A percentile compares a stretch with the other conserved stretches of the same genome.
These are phyloP conservation scores for Cladosporium sp. DNA, from an alignment of 2,329 filamentous ascomycete species.

Conservation along the genomic window DNA sequence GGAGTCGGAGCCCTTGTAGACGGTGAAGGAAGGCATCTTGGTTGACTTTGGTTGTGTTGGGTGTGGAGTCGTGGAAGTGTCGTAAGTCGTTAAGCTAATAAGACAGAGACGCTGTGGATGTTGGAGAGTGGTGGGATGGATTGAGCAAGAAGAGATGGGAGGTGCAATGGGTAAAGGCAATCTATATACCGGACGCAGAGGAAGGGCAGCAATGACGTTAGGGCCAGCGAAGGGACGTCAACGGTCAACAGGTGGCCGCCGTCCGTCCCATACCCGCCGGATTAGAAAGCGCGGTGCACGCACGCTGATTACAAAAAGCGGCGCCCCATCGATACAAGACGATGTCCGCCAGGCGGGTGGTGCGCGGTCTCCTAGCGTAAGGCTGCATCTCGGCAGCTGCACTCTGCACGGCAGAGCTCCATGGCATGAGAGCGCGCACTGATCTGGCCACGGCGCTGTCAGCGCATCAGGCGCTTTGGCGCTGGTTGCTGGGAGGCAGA, in stretches of 20 bases:
- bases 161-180: background rate
- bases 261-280: background rate
- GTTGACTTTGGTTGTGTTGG: background rate
- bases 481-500: too few species aligned
- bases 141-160: background rate
- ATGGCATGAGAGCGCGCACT: background rate
- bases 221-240: background rate
- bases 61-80: background rate
- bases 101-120: background rate
- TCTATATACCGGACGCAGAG: constrained; percentile 4
- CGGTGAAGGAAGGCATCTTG: constrained; percentile 46
- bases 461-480: too few species aligned
- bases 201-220: constrained; percentile 5
- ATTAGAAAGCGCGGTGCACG: constrained; percentile 4
- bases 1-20: constrained; percentile 56
- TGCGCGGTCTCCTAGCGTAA: constrained; percentile 5
- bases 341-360: background rate
- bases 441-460: too few species aligned
- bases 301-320: constrained; percentile 10
- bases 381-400: constrained; percentile 9
- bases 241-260: background rate
- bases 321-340: background rate
- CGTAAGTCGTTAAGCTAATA: constrained; percentile 7
- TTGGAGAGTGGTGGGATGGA: background rate
- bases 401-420: background rate